phyloP scores from a whole-genome alignment of 306 rosid genomes.

The Morella rubra region DNA sequence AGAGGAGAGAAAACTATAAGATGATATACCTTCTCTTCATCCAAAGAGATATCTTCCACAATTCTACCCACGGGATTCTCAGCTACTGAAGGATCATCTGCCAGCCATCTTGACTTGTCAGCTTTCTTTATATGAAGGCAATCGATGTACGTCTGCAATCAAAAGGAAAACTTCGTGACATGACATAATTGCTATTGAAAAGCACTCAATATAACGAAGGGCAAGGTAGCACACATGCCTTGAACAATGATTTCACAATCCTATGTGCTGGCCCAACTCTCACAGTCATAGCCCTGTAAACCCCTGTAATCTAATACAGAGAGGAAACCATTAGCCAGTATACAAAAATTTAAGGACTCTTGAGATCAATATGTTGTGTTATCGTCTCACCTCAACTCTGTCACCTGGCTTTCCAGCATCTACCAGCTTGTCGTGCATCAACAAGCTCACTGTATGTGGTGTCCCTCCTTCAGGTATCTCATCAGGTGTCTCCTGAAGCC shows the following conservation, averaged over 20 bases:
- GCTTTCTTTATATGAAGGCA: conserved; percentile 92
- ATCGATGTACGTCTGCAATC: conserved; percentile 82
- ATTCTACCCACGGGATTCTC: conserved; percentile 40
- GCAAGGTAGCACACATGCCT: conserved; percentile 40
- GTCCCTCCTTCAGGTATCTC: conserved; percentile 99
- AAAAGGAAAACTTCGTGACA: conserved; percentile 17
- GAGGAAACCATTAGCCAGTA: conserved; percentile 20
- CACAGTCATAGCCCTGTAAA: conserved; percentile 92
- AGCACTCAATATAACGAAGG: conserved; percentile 11
- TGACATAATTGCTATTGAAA: conserved; percentile 16
- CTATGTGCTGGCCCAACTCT: conserved; percentile 97
- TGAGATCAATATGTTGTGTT: conserved; percentile 8
- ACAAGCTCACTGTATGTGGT: conserved; percentile 94
- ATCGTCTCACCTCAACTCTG: conserved; percentile 79
- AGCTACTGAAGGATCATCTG: conserved; percentile 62
- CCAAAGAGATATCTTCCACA: conserved; percentile 50
- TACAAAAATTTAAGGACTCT: conserved; percentile 14
- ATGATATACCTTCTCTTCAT: conserved; percentile 59
- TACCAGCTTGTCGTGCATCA: conserved; percentile 94
- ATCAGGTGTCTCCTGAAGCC: conserved; percentile 97
- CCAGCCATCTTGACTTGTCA: conserved; percentile 84
- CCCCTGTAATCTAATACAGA: conserved; percentile 76
- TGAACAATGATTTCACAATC: conserved; percentile 91
- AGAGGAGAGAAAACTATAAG: conserved; percentile 8
- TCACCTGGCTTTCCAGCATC: conserved; percentile 97